phyloP scores from a whole-genome alignment of 2,329 filamentous ascomycete genomes.

The Phymatotrichopsis omnivora region DNA sequence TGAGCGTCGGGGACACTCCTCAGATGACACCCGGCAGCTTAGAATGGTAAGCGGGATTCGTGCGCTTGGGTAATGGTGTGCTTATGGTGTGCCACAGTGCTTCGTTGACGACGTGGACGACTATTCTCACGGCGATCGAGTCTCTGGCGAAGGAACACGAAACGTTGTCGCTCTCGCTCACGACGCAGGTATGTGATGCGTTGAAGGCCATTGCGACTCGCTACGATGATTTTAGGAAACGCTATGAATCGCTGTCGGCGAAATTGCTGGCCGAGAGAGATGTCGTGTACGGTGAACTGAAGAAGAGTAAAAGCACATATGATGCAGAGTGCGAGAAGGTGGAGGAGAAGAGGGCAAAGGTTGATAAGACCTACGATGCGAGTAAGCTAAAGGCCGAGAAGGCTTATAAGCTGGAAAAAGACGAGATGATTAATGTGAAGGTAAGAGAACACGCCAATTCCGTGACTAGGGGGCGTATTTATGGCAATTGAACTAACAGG shows the following conservation, averaged over 20 bases:
- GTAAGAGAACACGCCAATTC: slow-evolving; percentile 8
- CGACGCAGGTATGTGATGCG: slow-evolving; percentile 75
- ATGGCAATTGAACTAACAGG: slow-evolving; percentile 28
- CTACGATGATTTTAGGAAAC: slow-evolving; percentile 88
- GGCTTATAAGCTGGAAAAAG: slow-evolving; percentile 81
- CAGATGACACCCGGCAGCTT: slow-evolving; percentile 89
- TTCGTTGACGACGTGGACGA: slow-evolving; percentile 93
- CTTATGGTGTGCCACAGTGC: slow-evolving; percentile 49
- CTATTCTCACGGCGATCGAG: slow-evolving; percentile 84
- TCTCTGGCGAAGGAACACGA: slow-evolving; percentile 82
- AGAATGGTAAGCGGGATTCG: slow-evolving; percentile 51
- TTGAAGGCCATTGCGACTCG: slow-evolving; percentile 61
- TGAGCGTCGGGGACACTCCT: slow-evolving; percentile 91
- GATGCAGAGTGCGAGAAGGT: slow-evolving; percentile 89
- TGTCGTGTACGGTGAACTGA: slow-evolving; percentile 67
- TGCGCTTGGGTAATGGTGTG: slow-evolving; percentile 4
- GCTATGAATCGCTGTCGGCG: slow-evolving; percentile 75
- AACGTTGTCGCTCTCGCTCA: slow-evolving; percentile 65
- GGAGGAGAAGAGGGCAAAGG: slow-evolving; percentile 88
- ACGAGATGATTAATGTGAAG: slow-evolving; percentile 95
- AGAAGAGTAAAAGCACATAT: slow-evolving; percentile 88
- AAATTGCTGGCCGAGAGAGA: slow-evolving; percentile 89
- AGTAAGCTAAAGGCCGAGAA: slow-evolving; percentile 71
- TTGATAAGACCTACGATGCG: slow-evolving; percentile 79
- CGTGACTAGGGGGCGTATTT: not conserved